A percentile compares a stretch with the other conserved stretches of the same genome.
phyloP scores from a whole-genome alignment of 2,329 filamentous ascomycete species.

The Aspergillus hiratsukae region DNA sequence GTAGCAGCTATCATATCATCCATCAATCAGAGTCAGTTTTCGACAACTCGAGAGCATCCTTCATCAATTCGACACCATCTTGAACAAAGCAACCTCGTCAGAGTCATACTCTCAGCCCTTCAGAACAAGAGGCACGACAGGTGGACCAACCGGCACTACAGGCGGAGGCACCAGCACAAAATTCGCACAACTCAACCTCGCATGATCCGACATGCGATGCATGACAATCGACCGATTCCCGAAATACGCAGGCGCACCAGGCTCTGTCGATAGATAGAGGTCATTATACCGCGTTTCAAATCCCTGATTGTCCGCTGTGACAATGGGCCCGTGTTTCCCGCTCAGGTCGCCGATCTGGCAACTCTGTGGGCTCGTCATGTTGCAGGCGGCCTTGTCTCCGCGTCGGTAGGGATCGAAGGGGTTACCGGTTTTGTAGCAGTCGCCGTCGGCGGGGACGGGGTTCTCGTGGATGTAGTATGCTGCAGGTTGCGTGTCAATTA shows the following conservation, averaged over 20 bases:
- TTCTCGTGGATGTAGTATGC: constrained; percentile 69
- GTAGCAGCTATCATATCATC: neutral
- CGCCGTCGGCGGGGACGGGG: constrained; percentile 61
- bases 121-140: neutral
- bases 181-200: constrained; percentile 55
- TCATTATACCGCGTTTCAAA: constrained; percentile 42
- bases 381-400: constrained; percentile 59
- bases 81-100: neutral
- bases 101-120: neutral
- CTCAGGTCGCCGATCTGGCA: constrained; percentile 75
- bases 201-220: constrained; percentile 47
- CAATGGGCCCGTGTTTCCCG: constrained; percentile 67
- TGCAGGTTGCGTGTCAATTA: constrained; percentile 8
- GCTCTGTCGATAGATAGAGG: constrained; percentile 45
- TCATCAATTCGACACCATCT: neutral
- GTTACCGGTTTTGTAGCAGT: constrained; percentile 63
- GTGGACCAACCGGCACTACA: neutral
- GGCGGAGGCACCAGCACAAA: constrained; percentile 32
- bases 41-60: neutral
- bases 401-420: constrained; percentile 70
- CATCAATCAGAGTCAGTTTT: neutral
- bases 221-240: constrained; percentile 53
- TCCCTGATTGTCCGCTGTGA: constrained; percentile 35
- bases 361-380: constrained; percentile 52
- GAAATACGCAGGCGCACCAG: constrained; percentile 44